These are phyloP conservation scores for Heliosperma pusillum DNA, from an alignment of 148 eudicot genomes.

Conservation along the genomic window DNA sequence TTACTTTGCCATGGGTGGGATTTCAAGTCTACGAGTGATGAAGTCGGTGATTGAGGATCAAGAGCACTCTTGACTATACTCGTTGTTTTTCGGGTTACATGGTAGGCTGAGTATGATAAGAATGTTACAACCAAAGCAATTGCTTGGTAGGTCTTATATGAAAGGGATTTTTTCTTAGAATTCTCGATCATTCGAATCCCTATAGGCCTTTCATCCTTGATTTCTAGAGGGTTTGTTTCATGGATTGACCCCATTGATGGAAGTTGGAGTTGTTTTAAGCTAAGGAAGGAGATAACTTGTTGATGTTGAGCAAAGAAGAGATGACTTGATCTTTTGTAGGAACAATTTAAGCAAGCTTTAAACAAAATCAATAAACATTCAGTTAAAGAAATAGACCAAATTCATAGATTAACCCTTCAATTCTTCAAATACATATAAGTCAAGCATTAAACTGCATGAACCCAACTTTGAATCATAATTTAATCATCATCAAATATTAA, in stretches of 20 bases:
- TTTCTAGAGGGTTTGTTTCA: conserved; percentile 27
- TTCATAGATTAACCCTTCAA: no score
- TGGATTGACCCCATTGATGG: neutral
- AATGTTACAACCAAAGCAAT: conserved; percentile 69
- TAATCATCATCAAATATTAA: no score
- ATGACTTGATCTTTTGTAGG: no score
- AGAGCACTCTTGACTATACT: conserved; percentile 70
- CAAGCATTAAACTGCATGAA: no score
- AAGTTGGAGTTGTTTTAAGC: no score
- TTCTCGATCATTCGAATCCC: conserved; percentile 53
- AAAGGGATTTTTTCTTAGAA: conserved; percentile 41
- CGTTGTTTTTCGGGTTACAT: conserved; percentile 31
- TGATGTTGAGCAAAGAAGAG: no score
- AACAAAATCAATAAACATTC: no score
- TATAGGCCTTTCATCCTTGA: conserved; percentile 43
- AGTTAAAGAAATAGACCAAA: no score
- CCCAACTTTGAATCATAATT: no score
- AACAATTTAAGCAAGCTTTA: no score
- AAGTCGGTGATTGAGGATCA: conserved; percentile 58
- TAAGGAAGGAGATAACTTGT: no score
- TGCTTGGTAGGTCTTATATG: conserved; percentile 68
- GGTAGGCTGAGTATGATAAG: conserved; percentile 68
- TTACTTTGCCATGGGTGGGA: conserved; percentile 37
- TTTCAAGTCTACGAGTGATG: conserved; percentile 24
- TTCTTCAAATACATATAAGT: no score